A percentile compares a stretch with the other conserved stretches of the same genome.
These are phyloP conservation scores for Lyophyllum atratum DNA, from an alignment of 768 basidiomycete genomes.

Conservation along the genomic window DNA sequence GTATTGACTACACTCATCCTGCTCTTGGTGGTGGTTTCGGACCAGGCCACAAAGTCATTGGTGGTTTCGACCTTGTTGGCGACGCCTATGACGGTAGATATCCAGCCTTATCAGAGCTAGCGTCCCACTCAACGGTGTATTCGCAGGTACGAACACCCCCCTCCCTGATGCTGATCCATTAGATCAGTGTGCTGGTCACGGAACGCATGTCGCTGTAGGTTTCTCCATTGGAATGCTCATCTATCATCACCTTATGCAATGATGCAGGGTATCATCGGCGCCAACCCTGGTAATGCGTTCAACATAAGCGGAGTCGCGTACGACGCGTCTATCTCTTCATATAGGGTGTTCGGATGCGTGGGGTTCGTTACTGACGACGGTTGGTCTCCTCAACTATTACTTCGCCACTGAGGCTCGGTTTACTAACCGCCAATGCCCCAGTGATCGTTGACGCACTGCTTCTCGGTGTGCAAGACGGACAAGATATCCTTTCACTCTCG, in stretches of 20 bases:
- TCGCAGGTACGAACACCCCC: constrained; percentile 44
- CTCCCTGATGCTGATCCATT: constrained; percentile 53
- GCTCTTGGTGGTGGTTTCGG: constrained; percentile 55
- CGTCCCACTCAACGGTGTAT: neutral
- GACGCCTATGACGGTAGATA: constrained; percentile 48
- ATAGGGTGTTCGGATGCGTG: constrained; percentile 63
- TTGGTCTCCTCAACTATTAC: constrained; percentile 24
- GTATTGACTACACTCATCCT: constrained; percentile 59
- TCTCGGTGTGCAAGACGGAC: constrained; percentile 49
- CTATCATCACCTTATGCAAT: constrained; percentile 21
- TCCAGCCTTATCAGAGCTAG: neutral
- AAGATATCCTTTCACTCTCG: constrained; percentile 69
- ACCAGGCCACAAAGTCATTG: constrained; percentile 52
- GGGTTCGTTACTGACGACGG: constrained; percentile 54
- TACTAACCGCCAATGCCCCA: constrained; percentile 6
- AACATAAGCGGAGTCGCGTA: constrained; percentile 74
- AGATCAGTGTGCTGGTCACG: constrained; percentile 54
- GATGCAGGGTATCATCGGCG: constrained; percentile 58
- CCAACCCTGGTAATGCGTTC: constrained; percentile 58
- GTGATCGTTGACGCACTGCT: constrained; percentile 52
- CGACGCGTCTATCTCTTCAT: constrained; percentile 52
- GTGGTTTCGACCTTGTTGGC: constrained; percentile 61
- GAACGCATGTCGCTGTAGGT: constrained; percentile 57
- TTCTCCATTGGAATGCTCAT: neutral
- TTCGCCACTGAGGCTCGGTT: neutral